A percentile compares a stretch with the other conserved stretches of the same genome.
These are phyloP conservation scores for Plasmodium vivax DNA, from an alignment of 169 alveolate genomes.

Conservation along the genomic window DNA sequence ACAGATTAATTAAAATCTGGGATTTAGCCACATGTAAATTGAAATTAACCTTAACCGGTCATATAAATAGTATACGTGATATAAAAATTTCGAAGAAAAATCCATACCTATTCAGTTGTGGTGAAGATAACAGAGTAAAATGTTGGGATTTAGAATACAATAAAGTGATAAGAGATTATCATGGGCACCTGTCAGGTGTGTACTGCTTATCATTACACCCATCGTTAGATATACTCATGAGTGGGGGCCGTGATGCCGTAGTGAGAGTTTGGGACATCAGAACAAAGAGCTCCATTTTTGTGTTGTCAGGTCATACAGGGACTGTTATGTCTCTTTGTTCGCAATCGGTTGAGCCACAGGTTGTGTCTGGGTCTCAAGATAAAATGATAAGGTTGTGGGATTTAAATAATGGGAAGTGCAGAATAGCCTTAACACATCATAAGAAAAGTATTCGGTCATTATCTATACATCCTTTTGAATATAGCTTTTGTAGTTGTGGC, in stretches of 20 bases:
- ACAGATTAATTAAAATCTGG: slow-evolving; percentile 98
- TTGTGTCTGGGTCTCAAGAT: slow-evolving; percentile 97
- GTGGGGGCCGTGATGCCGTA: slow-evolving; percentile 99
- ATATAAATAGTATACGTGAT: slow-evolving; percentile 95
- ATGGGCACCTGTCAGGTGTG: slow-evolving; percentile 97
- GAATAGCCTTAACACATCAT: slow-evolving; percentile 97
- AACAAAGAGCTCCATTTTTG: slow-evolving; percentile 94
- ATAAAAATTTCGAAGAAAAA: slow-evolving; percentile 94
- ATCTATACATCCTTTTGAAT: slow-evolving; percentile 95
- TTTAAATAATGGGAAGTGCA: slow-evolving; percentile 94
- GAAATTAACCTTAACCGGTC: slow-evolving; percentile 97
- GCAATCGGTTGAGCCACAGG: slow-evolving; percentile 97
- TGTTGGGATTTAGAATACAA: slow-evolving; percentile 99
- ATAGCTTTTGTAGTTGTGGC: slow-evolving; percentile 97
- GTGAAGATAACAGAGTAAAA: slow-evolving; percentile 97
- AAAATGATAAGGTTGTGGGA: slow-evolving; percentile 97
- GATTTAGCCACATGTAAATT: slow-evolving; percentile 97
- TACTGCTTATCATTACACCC: slow-evolving; percentile 97
- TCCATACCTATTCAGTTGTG: slow-evolving; percentile 98
- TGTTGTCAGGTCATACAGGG: slow-evolving; percentile 95
- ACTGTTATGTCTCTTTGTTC: slow-evolving; percentile 92
- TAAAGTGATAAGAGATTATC: slow-evolving; percentile 96
- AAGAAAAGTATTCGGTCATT: slow-evolving; percentile 96
- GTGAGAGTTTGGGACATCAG: slow-evolving; percentile 99
- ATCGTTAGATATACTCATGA: slow-evolving; percentile 93